These are phyloP conservation scores for Medicago lupulina DNA, from an alignment of 306 rosid genomes.

Conservation along the genomic window DNA sequence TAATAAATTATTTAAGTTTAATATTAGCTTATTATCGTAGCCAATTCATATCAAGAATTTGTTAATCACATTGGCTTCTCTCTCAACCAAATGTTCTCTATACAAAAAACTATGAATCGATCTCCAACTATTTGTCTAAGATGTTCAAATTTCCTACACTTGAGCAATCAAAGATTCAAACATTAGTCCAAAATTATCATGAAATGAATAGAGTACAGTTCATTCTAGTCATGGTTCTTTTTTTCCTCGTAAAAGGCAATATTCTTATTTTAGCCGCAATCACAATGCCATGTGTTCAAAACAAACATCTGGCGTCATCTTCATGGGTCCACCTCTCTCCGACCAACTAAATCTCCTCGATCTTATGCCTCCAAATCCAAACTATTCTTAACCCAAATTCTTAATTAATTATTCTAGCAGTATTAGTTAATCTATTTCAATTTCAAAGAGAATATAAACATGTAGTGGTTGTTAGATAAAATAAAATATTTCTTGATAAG, in stretches of 20 bases:
- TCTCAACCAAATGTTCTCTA: no score
- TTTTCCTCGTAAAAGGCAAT: constrained; percentile 56
- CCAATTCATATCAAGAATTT: no score
- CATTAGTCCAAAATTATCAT: background rate
- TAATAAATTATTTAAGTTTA: no score
- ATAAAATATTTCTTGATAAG: constrained; percentile 7
- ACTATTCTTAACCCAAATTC: background rate
- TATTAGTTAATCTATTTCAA: background rate
- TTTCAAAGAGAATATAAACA: background rate
- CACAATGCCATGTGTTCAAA: constrained; percentile 50
- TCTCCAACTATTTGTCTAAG: no score
- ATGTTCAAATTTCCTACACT: no score
- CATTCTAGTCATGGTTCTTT: background rate
- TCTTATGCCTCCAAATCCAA: constrained; percentile 12
- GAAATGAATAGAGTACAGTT: background rate
- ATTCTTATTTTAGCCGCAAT: constrained; percentile 55
- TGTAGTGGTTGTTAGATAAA: background rate
- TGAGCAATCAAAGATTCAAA: no score
- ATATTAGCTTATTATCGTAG: no score
- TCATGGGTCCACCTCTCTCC: constrained; percentile 46
- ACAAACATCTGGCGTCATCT: constrained; percentile 19
- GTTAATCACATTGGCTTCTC: no score
- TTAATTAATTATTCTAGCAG: background rate
- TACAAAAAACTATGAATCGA: no score
- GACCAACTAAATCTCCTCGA: constrained; percentile 42